Evolutionary conservation across 148 eudicot genomes (phyloP), one percentile per base, ranked within the genome.

Genomic region (Camellia japonica): DNA sequence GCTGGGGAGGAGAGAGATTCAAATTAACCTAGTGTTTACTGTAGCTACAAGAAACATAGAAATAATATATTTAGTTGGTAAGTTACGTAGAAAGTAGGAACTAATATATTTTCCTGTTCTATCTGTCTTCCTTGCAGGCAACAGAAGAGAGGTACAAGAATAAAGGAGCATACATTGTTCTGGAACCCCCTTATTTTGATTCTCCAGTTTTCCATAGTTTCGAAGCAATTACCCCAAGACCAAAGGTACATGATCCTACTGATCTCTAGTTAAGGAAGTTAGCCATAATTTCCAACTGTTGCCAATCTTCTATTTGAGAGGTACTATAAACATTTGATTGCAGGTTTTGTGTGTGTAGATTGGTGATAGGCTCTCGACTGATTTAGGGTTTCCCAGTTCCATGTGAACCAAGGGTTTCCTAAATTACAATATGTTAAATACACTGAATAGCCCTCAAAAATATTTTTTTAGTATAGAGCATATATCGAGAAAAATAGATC

Each of bases 181-280:
- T 95, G 78, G 87, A 93, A 85, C 91, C 97, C 66, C 98, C 98
- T 52, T 54, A 91, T 84, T 95, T 93, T 78, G 94, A 90, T 80
- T 85, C 85, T 55, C 98, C 98, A 9, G 80, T 85, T 15, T 95
- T 90, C 80, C 95, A 83, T 77, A 88, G 92, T 80, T 95, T 95
- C 82, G 93, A 89, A 85, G 98, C 98, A 38, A 87, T 93, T 79
- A 81, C 77, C 69, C 98, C 98, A 38, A 91, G 98, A 80, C 98
- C 98, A 14, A 90, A 91, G 98, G 98, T 95, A 84, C 43, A 20
- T 1, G 4, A 0, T 16, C 12, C 12, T 38, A 12, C 60, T 68
- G 20, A 4, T 71, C 2, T 47, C 56, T 76, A 20, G 61, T 63
- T 11, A n/a, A 51, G 49, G 18, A n/a, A 64, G 38, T 23, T 18